Base-by-base conservation (phyloP, 306 rosid genomes). In the Canavalia ensiformis region DNA sequence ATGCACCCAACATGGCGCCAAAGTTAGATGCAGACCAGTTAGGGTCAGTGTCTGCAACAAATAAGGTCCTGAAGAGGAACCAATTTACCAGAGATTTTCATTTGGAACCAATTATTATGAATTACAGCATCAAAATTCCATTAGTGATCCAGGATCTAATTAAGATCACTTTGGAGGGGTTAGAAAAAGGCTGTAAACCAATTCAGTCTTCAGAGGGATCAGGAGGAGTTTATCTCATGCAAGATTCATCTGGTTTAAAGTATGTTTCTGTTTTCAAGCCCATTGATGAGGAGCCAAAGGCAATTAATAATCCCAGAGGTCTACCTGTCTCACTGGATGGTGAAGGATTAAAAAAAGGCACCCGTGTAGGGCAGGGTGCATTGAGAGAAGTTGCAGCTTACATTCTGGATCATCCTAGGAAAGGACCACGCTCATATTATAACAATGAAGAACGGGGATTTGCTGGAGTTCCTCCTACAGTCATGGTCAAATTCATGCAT, bases 141-240 rank as follows among this genome's bases (percentile, higher is more conserved):
- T 66, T 3, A 44, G 80, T 86, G 72, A 80, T 91, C 74, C 80
- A 82, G 70, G 76, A 90, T 62, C 88, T 93, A 51, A 83, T 91
- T 78, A 84, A 83, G 78, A 74, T 54, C 62, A 88, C 95, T 70
- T 81, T 49, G 65, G 86, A 84, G 67, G 97, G 95, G 59, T 72
- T 92, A 82, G 89, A 78, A 79, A 85, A 72, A 68, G 94, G 92
- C 8, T 35, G 73, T 39, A 78, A 82, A 73, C 97, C 97, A n/a
- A 75, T 91, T 79, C 90, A 5, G 62, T 91, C 97, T 47, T 87
- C 91, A 41, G 94, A 92, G 85, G 97, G 97, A 66, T 82, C 90
- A 2, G 97, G 97, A 73, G 95, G 97, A 50, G 91, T 90, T 79
- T 92, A 92, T 79, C 89, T 91, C 72, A 91, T 91, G 94, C 89